Conservation (phyloP, 2,329 filamentous ascomycete species). For the Arachnopeziza araneosa region DNA sequence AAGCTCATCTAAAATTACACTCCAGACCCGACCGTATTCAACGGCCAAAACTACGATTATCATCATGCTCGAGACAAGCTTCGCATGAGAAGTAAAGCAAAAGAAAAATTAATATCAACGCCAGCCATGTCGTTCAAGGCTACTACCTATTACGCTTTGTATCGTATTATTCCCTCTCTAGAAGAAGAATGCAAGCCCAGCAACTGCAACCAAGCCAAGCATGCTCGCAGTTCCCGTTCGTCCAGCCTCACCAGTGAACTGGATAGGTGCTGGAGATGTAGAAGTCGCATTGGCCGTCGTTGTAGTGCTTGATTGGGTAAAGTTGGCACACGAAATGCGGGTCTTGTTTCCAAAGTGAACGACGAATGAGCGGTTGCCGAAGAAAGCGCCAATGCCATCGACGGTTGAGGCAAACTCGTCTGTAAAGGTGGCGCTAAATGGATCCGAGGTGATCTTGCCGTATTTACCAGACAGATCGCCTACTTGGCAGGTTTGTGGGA, state of each 20-base stretch:
- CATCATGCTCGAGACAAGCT: neutral
- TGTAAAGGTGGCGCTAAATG: constrained; percentile 45
- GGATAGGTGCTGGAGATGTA: neutral
- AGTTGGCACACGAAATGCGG: constrained; percentile 60
- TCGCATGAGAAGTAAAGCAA: neutral
- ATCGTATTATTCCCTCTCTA: neutral
- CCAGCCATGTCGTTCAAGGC: neutral
- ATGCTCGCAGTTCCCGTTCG: neutral
- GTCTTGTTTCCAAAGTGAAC: constrained; percentile 59
- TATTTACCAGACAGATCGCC: constrained; percentile 74
- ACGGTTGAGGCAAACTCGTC: constrained; percentile 54
- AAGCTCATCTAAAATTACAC: neutral
- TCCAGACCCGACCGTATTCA: neutral
- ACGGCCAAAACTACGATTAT: neutral
- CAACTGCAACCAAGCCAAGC: neutral
- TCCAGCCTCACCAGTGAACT: neutral
- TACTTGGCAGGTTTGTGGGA: constrained; percentile 64
- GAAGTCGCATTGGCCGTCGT: neutral
- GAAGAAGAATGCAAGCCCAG: neutral
- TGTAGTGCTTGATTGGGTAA: constrained; percentile 30
- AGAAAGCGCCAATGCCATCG: constrained; percentile 48
- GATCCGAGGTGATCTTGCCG: constrained; percentile 50
- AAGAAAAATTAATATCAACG: neutral
- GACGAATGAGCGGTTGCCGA: constrained; percentile 60
- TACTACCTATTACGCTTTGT: neutral